phyloP scores from a whole-genome alignment of 2,329 filamentous ascomycete genomes.

The Dactylellina cionopaga region DNA sequence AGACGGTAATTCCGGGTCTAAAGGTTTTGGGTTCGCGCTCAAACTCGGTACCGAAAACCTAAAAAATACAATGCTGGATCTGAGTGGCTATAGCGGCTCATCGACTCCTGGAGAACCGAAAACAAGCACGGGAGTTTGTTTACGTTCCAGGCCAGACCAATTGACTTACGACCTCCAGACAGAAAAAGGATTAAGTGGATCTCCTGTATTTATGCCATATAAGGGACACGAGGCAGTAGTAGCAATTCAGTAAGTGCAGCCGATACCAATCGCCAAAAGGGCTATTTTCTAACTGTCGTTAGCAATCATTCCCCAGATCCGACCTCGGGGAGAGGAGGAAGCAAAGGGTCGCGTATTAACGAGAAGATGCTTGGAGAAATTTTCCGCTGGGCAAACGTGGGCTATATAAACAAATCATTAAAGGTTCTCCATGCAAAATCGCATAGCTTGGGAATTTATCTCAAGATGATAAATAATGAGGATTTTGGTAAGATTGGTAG shows the following conservation, averaged over 20 bases:
- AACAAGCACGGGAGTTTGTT: conserved; percentile 6
- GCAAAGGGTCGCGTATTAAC: conserved; percentile 8
- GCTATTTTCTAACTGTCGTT: conserved; percentile 6
- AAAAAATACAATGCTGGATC: not conserved
- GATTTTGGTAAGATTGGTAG: conserved; percentile 8
- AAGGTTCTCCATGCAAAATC: not conserved
- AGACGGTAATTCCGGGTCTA: not conserved
- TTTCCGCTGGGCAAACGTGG: conserved; percentile 7
- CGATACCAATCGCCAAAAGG: not conserved
- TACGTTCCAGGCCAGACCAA: not conserved
- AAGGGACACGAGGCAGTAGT: conserved; percentile 20
- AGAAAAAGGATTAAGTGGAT: conserved; percentile 21
- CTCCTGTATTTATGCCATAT: conserved; percentile 13
- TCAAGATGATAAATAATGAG: not conserved
- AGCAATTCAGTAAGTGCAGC: conserved; percentile 20
- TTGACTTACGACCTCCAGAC: conserved; percentile 13
- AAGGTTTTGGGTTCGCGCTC: conserved; percentile 28
- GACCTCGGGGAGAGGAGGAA: not conserved
- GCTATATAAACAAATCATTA: conserved; percentile 10
- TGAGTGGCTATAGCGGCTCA: conserved; percentile 6
- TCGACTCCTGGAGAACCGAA: conserved; percentile 4
- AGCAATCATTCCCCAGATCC: conserved; percentile 8
- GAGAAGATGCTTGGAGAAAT: conserved; percentile 25
- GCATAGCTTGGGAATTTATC: conserved; percentile 5
- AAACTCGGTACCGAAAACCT: not conserved